Evolutionary conservation across 139 green algal genomes (phyloP), one percentile per base, ranked within the genome.

Genomic region (Parachlorella kessleri): DNA sequence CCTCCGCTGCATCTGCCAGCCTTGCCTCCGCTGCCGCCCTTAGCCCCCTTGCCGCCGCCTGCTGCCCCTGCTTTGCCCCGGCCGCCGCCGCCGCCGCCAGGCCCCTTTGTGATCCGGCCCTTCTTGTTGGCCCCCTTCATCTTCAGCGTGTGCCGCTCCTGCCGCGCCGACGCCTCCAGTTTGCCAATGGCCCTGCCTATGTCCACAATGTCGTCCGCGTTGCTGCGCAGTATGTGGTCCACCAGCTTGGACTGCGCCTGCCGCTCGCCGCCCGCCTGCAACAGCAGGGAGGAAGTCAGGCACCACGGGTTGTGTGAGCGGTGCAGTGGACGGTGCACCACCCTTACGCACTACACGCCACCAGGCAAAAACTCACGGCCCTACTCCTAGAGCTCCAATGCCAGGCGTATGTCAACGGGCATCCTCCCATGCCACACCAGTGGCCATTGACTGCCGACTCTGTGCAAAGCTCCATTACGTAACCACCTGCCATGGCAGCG

Each of bases 131-230:
- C 35, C n/a, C 81, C 81, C 54, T 88, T 87, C 42, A 75, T 76
- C 75, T 84, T 87, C 70, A 84, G 6, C 24, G 55, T 48, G 40
- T 77, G 30, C 41, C 85, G 78, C 77, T 88, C 79, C 73, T 91
- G 76, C 9, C 89, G 78, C 36, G 79, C 83, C 63, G 82, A 78
- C 36, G 82, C 69, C 81, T 94, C 90, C 26, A 91, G 63, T 69
- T 82, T 83, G 18, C 81, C 80, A n/a, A 91, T 88, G 8, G 84
- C 76, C 71, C 73, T 73, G 54, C 54, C 41, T 65, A 95, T 80
- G 68, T 96, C 90, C 68, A 96, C 55, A 1, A 96, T 81, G 64
- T 97, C 91, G 55, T 95, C 92, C 1, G 88, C 84, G 35, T 88
- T 86, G 77, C 92, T 86, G 2, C 88, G 86, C 30, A 97, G 42